Evolutionary conservation across 1,284 basidiomycete species (phyloP), one percentile per base, ranked within the genome.

Genomic region (Meripilus lineatus): DNA sequence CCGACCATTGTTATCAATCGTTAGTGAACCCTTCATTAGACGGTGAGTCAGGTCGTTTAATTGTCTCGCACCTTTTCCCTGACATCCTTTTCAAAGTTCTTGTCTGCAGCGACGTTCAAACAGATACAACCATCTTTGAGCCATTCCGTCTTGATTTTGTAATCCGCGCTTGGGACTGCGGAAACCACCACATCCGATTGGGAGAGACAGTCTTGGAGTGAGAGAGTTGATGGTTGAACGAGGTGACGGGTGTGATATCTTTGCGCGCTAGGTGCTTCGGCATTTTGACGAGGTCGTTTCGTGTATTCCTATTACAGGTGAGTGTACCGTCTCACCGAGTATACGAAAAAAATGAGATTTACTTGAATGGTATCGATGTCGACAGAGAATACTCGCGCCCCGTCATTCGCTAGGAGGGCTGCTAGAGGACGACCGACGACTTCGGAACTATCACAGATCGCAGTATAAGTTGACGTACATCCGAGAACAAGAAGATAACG

Each of bases 341-440:
- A 30, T 48, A 48, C 23, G 5, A 15, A 20, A 23, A 28, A 34
- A 40, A 13, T 26, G 38, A 38, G 22, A 42, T 67, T 48, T 47
- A 84, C 89, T 67, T 93, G 90, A 42, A 90, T 86, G 20, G 88
- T 90, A 63, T 94, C 92, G 47, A 98, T 89, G 64, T 99, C 95
- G 18, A 91, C 90, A 7, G 90, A 93, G 61, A 95, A 88, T 2
- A 98, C 95, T 8, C 92, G 79, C 3, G 94, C 94, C 30, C 95
- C 95, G 59, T 98, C 95, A 62, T 98, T 98, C 11, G 93, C 82
- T 34, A 98, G 77, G 40, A 98, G 72, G 3, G 94, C 95, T 0
- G 93, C 95, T 7, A 98, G 75, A 2, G 95, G 95, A 43, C 95
- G 77, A 20, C 95, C 95, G 17, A 98, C 95, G 17, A 98, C 95